Conservation (phyloP, 768 basidiomycete genomes). For the Strobilomyces dryophilus region DNA sequence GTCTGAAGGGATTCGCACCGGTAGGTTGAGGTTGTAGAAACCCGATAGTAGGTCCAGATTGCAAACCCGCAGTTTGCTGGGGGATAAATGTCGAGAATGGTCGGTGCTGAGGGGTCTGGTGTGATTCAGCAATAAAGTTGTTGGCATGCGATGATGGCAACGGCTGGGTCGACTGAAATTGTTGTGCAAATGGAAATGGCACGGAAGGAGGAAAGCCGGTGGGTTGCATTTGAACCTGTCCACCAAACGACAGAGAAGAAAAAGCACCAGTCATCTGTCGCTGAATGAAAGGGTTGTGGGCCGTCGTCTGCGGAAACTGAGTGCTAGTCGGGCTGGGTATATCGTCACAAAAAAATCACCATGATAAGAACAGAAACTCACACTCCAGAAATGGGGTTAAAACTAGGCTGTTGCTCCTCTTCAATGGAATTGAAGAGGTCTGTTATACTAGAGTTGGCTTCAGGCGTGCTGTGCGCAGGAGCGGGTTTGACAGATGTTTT, state of each 20-base stretch:
- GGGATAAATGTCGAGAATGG: constrained; percentile 55
- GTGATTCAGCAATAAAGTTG: constrained; percentile 33
- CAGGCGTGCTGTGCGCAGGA: constrained; percentile 29
- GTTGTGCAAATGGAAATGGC: constrained; percentile 30
- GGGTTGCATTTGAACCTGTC: constrained; percentile 47
- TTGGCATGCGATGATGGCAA: constrained; percentile 12
- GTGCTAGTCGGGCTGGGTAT: constrained; percentile 41
- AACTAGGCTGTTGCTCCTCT: constrained; percentile 68
- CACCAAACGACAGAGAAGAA: constrained; percentile 39
- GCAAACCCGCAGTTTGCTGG: constrained; percentile 47
- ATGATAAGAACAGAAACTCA: not conserved
- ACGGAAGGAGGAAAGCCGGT: constrained; percentile 55
- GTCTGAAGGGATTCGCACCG: constrained; percentile 80
- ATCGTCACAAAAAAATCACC: constrained; percentile 8
- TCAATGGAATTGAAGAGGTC: constrained; percentile 94
- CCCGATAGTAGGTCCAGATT: constrained; percentile 37
- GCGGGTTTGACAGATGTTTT: constrained; percentile 21
- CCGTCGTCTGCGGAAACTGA: constrained; percentile 55
- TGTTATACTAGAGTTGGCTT: constrained; percentile 47
- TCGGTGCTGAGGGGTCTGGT: constrained; percentile 40
- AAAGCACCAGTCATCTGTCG: constrained; percentile 49
- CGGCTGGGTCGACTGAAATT: constrained; percentile 14
- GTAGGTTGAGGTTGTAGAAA: constrained; percentile 55
- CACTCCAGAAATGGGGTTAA: constrained; percentile 62
- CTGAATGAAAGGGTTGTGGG: constrained; percentile 75